These are phyloP conservation scores for Hypoxylon fragiforme DNA, from an alignment of 495 filamentous ascomycete genomes.

Conservation along the genomic window DNA sequence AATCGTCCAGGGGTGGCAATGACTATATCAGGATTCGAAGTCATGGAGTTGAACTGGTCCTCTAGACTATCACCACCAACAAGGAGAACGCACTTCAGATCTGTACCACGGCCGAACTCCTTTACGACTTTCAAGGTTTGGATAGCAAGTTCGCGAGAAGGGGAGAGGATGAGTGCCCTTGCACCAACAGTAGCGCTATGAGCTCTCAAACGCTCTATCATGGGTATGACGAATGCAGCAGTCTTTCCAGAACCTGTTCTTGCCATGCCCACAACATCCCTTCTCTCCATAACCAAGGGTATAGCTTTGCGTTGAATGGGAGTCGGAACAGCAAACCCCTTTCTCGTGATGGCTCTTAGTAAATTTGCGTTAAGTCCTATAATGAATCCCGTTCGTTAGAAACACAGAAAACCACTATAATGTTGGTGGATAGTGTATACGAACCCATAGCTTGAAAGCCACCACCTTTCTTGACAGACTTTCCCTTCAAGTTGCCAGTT, in stretches of 20 bases:
- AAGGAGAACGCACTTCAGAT: conserved; percentile 82
- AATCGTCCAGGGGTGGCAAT: conserved; percentile 97
- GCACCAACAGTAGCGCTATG: conserved; percentile 85
- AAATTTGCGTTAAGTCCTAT: conserved; percentile 73
- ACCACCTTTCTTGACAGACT: conserved; percentile 87
- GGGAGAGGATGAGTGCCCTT: conserved; percentile 83
- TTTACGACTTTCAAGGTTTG: conserved; percentile 97
- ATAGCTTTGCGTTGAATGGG: conserved; percentile 98
- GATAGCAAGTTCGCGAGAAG: conserved; percentile 87
- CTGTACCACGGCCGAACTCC: conserved; percentile 86
- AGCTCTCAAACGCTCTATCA: conserved; percentile 91
- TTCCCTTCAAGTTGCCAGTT: conserved; percentile 75
- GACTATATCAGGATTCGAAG: conserved; percentile 90
- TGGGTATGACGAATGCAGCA: conserved; percentile 95
- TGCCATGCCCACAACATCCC: conserved; percentile 97
- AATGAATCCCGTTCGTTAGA: conserved; percentile 3
- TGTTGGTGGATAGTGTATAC: background rate
- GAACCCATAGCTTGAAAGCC: conserved; percentile 94
- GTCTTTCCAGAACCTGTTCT: conserved; percentile 91
- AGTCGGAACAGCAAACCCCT: conserved; percentile 93
- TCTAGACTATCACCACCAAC: conserved; percentile 96
- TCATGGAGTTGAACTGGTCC: conserved; percentile 93
- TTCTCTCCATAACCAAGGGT: conserved; percentile 81
- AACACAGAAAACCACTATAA: background rate
- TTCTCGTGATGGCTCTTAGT: conserved; percentile 84